These are phyloP conservation scores for Rosa lucieae DNA, from an alignment of 306 rosid genomes.

Conservation along the genomic window DNA sequence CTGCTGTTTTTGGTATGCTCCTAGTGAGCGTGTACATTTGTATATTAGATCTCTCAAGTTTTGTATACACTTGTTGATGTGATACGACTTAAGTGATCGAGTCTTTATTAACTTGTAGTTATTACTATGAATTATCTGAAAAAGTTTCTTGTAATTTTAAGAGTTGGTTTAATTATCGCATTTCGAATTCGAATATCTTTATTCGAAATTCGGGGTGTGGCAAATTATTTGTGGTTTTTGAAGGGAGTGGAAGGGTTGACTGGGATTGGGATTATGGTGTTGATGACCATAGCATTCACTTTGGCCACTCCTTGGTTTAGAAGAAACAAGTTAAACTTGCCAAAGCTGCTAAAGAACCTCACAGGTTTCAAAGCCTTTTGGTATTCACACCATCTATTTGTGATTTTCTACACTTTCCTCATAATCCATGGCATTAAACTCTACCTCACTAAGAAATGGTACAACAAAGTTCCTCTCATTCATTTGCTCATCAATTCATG, in stretches of 20 bases:
- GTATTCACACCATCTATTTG: constrained; percentile 64
- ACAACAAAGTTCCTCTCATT: constrained; percentile 21
- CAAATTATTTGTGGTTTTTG: constrained; percentile 53
- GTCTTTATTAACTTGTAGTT: too few species aligned
- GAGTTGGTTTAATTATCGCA: too few species aligned
- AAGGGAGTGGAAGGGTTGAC: constrained; percentile 51
- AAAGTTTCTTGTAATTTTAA: too few species aligned
- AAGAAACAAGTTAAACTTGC: constrained; percentile 52
- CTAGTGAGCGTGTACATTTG: too few species aligned
- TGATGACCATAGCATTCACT: constrained; percentile 61
- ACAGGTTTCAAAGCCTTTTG: constrained; percentile 68
- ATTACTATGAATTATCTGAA: too few species aligned
- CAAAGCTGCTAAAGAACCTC: constrained; percentile 45
- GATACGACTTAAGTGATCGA: too few species aligned
- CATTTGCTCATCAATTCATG: neutral
- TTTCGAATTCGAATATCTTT: too few species aligned
- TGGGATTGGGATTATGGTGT: constrained; percentile 40
- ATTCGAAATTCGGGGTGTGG: too few species aligned
- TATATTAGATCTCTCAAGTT: too few species aligned
- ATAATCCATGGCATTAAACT: constrained; percentile 47
- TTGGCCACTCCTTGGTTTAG: constrained; percentile 65
- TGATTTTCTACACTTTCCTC: constrained; percentile 53
- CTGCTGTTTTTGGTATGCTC: too few species aligned
- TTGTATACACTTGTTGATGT: too few species aligned
- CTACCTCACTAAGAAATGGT: constrained; percentile 55